Base-by-base conservation (phyloP, 441 rosid species). In the Erodium texanum region DNA sequence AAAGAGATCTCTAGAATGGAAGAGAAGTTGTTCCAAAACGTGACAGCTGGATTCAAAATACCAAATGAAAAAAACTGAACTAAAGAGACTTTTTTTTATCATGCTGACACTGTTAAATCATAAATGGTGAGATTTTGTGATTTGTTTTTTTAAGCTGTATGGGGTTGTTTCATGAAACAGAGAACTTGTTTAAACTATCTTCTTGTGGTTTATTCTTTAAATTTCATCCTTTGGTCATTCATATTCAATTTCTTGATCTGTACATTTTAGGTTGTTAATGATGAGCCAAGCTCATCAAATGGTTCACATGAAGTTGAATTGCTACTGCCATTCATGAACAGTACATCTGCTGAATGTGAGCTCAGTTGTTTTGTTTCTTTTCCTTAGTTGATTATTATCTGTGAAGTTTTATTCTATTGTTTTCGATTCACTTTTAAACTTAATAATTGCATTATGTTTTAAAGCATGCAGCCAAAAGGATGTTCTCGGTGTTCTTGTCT, bases 301-400 rank as follows among this genome's bases (percentile, higher is more conserved):
- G 84, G 80, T 67, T 75, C 77, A 70, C 97, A 88, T 79, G 92
- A 91, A 73, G 77, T 91, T 65, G 96, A 89, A 78, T 77, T 91
- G 75, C 88, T 87, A 75, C 81, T 78, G 27, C 96, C 99, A 65
- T 84, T 89, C 77, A 78, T 77, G 82, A 87, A 86, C 78, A 85
- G 84, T 76, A 38, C 69, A 24, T 78, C 63, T 45, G 73, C 65
- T 29, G 89, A 83, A 72, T 92, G 93, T 93, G 70, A 54, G 80
- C 76, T 69, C 62, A 24, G 22, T 9, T 16, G 29, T 69, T 71
- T 52, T 45, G 59, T 71, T 45, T 38, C 62, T 72, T 63, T 73
- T 18, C 15, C 58, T 14, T 48, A 8, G 63, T 68, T 1, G 29
- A 27, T 4, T 27, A 27, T 27, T 27, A 27, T 27, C 29, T 27